Evolutionary conservation across 1,139 yeast genomes (phyloP), one percentile per base, ranked within the genome.

Genomic region (Blastobotrys malaysiensis): DNA sequence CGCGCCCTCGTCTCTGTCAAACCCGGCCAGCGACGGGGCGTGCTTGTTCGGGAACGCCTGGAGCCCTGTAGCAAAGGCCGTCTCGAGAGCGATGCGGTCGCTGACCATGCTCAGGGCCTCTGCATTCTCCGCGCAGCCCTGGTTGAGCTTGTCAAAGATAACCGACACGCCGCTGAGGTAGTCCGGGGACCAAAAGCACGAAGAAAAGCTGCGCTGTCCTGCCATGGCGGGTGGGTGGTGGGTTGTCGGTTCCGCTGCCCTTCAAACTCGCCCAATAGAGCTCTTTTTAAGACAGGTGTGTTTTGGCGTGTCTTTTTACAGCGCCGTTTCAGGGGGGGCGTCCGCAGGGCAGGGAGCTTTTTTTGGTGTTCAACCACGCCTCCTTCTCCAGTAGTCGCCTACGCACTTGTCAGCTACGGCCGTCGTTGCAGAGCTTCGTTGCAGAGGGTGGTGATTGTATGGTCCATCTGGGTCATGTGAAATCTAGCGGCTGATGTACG

Each of bases 121-220:
- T 44, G 80, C 82, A 68, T 86, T 86, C 67, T 88, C 95, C 31
- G 75, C 75, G 51, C 84, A 75, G 0, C 96, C 95, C 61, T 81
- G 82, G 55, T 77, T 74, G 50, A 88, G 73, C 63, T 83, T 83
- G 44, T 73, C 78, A 63, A 86, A 85, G 14, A 88, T 74, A n/a
- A 76, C 73, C 56, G 76, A 73, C 54, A 81, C 72, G 45, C 90
- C 83, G 13, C 77, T 72, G 16, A 74, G 71, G 65, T 86, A 84
- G 68, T 87, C 95, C 45, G 77, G 78, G 5, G 91, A 77, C 96
- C 96, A 88, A 70, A 88, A 88, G 46, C 54, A 26, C 31, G 31
- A 26, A 9, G 31, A 26, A 26, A 26, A 26, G 31, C 31, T 26
- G 31, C 31, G n/a, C n/a, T n/a, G 31, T 26, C 31, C 31, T 26